A percentile compares a stretch with the other conserved stretches of the same genome.
Conservation (phyloP, 768 basidiomycete species). For the Grammothele lineata region DNA sequence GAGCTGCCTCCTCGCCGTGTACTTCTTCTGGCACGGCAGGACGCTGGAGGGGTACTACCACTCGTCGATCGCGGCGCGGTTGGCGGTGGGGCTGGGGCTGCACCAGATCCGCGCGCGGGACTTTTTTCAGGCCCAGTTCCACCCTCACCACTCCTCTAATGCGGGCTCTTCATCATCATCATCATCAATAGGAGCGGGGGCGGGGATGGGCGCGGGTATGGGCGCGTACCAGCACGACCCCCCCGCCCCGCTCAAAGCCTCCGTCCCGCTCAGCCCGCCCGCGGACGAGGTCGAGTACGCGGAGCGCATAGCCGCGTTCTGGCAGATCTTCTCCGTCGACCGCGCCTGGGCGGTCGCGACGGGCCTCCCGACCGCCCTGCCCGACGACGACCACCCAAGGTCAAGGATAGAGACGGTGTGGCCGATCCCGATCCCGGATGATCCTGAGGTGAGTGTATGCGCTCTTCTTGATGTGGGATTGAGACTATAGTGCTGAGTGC, state of each 20-base stretch:
- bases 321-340: constrained; percentile 62
- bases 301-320: constrained; percentile 51
- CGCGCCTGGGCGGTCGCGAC: constrained; percentile 54
- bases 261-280: constrained; percentile 28
- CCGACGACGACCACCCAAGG: constrained; percentile 45
- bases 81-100: constrained; percentile 56
- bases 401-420: constrained; percentile 51
- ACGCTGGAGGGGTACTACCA: constrained; percentile 58
- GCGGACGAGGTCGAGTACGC: constrained; percentile 38
- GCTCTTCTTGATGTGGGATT: not conserved
- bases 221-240: constrained; percentile 7
- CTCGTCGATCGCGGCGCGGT: constrained; percentile 54
- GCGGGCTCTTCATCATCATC: too few species aligned
- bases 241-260: constrained; percentile 16
- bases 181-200: too few species aligned
- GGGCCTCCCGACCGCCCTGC: constrained; percentile 48
- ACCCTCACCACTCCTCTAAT: too few species aligned
- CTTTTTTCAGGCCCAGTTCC: constrained; percentile 17
- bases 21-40: constrained; percentile 54
- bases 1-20: constrained; percentile 53
- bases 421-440: constrained; percentile 30
- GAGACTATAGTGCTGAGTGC: too few species aligned
- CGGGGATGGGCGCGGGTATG: too few species aligned
- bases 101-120: constrained; percentile 43
- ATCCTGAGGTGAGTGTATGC: constrained; percentile 21